phyloP scores from a whole-genome alignment of 2,329 filamentous ascomycete species.

The Aspergillus alliaceus region DNA sequence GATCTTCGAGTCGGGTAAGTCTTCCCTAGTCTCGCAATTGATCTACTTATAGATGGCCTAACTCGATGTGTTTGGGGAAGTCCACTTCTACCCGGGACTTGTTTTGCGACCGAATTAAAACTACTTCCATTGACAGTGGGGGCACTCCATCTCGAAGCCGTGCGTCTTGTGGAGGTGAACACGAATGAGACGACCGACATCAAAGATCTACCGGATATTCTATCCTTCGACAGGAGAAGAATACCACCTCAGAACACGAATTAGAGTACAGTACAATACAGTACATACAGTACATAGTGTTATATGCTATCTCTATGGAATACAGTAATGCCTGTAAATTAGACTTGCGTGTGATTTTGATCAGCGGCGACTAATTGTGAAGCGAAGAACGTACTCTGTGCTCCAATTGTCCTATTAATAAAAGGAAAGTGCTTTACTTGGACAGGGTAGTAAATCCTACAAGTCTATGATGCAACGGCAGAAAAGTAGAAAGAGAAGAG shows the following conservation, averaged over 20 bases:
- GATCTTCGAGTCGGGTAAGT: conserved; percentile 59
- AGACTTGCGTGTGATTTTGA: not conserved
- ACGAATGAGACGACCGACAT: conserved; percentile 58
- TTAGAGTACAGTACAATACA: not conserved
- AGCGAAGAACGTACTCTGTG: not conserved
- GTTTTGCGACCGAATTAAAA: conserved; percentile 57
- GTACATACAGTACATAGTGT: too few relatives aligned
- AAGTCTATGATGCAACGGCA: not conserved
- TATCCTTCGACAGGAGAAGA: conserved; percentile 37
- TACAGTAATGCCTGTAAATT: not conserved
- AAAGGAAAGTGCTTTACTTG: not conserved
- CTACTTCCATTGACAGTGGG: conserved; percentile 54
- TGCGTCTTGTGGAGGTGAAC: conserved; percentile 57
- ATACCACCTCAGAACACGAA: not conserved
- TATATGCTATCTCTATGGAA: not conserved
- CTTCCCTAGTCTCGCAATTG: not conserved
- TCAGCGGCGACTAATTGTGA: not conserved
- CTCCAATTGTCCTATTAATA: too few relatives aligned
- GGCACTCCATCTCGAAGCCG: conserved; percentile 52
- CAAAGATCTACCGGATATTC: conserved; percentile 56
- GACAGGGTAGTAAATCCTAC: not conserved
- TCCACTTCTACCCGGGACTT: conserved; percentile 55
- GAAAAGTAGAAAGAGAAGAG: not conserved
- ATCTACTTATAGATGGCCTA: not conserved
- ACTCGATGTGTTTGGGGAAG: conserved; percentile 30